These are phyloP conservation scores for Coemansia guatemalensis DNA, from an alignment of 192 early-diverging fungal genomes.

Conservation along the genomic window DNA sequence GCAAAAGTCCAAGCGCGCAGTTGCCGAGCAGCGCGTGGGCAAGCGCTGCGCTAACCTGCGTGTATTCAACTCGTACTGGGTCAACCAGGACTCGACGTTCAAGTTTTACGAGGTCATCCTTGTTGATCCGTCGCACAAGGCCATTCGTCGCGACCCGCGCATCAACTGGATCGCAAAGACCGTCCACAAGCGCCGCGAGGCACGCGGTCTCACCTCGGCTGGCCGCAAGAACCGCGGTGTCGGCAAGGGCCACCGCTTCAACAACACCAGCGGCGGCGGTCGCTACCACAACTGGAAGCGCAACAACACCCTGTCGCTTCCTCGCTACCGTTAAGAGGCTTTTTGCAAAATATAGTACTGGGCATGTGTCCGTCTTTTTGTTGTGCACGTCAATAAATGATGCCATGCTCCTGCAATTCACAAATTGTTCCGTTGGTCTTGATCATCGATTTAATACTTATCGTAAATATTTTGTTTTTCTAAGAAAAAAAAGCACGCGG, in stretches of 20 bases:
- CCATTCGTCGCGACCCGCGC: slow-evolving; percentile 96
- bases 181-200: slow-evolving; percentile 98
- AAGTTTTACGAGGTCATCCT: slow-evolving; percentile 99
- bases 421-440: neutral
- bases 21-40: slow-evolving; percentile 98
- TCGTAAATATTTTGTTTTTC: neutral
- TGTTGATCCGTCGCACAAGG: slow-evolving; percentile 97
- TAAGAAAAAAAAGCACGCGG: no score
- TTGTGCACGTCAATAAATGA: neutral
- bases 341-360: neutral
- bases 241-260: slow-evolving; percentile 94
- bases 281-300: slow-evolving; percentile 91
- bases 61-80: slow-evolving; percentile 99
- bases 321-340: slow-evolving; percentile 82
- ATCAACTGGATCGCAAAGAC: slow-evolving; percentile 99
- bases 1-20: slow-evolving; percentile 90
- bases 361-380: neutral
- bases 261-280: slow-evolving; percentile 96
- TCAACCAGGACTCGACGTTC: slow-evolving; percentile 99
- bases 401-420: neutral
- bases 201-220: slow-evolving; percentile 94
- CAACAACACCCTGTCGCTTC: slow-evolving; percentile 94
- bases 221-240: slow-evolving; percentile 97
- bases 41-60: slow-evolving; percentile 96
- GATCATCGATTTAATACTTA: neutral